Percentiles rank a stretch among this genome's conserved stretches.
These are phyloP conservation scores for Agrostemma githago DNA, from an alignment of 148 eudicot genomes.

Conservation along the genomic window DNA sequence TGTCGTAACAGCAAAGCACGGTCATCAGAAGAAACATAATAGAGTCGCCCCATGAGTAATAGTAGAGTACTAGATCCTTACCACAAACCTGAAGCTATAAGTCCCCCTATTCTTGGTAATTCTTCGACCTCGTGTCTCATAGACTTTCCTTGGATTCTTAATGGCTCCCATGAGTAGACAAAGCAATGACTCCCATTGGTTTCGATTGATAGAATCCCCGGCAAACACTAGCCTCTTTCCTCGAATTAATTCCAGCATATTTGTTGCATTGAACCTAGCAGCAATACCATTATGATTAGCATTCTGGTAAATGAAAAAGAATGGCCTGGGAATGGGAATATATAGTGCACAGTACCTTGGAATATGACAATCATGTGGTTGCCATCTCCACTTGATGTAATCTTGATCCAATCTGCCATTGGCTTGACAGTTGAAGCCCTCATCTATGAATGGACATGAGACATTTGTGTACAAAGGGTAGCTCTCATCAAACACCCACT, in stretches of 20 bases:
- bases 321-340: neutral
- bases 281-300: too few relatives aligned
- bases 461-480: slow-evolving; percentile 69
- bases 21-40: slow-evolving; percentile 10
- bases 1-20: slow-evolving; percentile 20
- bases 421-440: slow-evolving; percentile 73
- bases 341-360: slow-evolving; percentile 46
- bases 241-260: slow-evolving; percentile 71
- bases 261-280: slow-evolving; percentile 73
- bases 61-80: slow-evolving; percentile 9
- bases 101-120: slow-evolving; percentile 73
- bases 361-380: slow-evolving; percentile 73
- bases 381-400: slow-evolving; percentile 95
- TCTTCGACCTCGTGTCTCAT: slow-evolving; percentile 73
- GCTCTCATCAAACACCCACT: slow-evolving; percentile 77
- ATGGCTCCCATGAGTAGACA: slow-evolving; percentile 78
- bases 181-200: slow-evolving; percentile 95
- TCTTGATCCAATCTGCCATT: slow-evolving; percentile 75
- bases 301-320: too few relatives aligned
- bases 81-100: slow-evolving; percentile 83
- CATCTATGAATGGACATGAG: slow-evolving; percentile 82
- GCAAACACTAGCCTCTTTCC: slow-evolving; percentile 89
- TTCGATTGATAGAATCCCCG: slow-evolving; percentile 91
- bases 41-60: neutral
- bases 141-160: slow-evolving; percentile 74